Evolutionary conservation across 2,329 filamentous ascomycete species (phyloP).

Genomic region (Trichoderma gracile): DNA sequence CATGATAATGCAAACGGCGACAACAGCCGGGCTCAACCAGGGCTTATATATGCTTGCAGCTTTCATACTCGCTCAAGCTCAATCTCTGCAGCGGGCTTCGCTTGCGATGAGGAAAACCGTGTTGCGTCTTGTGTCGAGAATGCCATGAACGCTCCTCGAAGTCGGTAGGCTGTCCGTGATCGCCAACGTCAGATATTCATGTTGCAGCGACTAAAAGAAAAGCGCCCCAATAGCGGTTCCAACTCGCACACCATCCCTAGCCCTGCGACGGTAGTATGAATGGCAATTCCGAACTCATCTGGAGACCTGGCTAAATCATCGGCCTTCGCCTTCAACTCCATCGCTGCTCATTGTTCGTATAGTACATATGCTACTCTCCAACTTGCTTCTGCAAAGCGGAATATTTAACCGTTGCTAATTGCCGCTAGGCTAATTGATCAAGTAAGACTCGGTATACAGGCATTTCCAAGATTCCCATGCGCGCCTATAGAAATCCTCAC

Average conservation of each 20-base stretch:
- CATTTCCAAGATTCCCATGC: too few relatives aligned
- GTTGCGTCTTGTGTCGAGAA: too few relatives aligned
- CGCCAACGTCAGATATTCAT: background rate
- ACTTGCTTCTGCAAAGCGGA: background rate
- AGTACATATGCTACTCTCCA: background rate
- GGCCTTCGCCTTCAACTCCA: background rate
- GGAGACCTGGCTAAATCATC: background rate
- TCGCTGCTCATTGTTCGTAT: background rate
- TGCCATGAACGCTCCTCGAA: too few relatives aligned
- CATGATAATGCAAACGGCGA: too few relatives aligned
- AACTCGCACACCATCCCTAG: background rate
- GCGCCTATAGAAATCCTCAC: too few relatives aligned
- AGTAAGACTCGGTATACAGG: background rate
- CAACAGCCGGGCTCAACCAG: too few relatives aligned
- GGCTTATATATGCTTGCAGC: too few relatives aligned
- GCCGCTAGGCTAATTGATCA: background rate
- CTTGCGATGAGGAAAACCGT: too few relatives aligned
- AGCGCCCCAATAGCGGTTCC: constrained; percentile 3
- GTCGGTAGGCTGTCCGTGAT: background rate
- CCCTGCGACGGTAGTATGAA: background rate
- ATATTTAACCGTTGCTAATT: background rate
- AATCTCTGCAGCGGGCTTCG: too few relatives aligned
- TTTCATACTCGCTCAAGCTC: too few relatives aligned
- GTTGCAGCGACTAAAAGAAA: background rate
- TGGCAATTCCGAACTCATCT: background rate